Percentiles rank a stretch among this genome's conserved stretches.
Conservation (phyloP, 257 asterid species). For the Avicennia marina region DNA sequence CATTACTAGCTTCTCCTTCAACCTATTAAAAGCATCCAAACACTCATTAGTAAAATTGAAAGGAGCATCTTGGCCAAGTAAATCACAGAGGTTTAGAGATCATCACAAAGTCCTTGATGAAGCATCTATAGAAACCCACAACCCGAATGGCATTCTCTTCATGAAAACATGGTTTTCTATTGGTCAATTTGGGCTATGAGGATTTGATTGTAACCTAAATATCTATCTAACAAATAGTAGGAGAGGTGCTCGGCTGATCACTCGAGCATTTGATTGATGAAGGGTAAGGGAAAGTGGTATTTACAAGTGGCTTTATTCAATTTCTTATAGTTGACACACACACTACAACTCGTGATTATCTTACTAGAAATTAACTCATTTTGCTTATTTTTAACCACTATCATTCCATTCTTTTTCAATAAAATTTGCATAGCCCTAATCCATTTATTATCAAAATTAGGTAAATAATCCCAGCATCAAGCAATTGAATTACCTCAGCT, state of each 20-base stretch:
- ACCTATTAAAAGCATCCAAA: background rate
- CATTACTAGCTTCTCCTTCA: too few relatives aligned
- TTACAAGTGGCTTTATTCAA: background rate
- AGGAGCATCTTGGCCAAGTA: background rate
- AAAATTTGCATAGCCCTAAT: background rate
- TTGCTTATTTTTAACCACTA: background rate
- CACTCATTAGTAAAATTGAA: background rate
- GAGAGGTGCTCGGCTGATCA: background rate
- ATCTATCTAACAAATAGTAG: background rate
- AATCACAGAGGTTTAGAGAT: background rate
- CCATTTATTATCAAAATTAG: background rate
- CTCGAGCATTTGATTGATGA: background rate
- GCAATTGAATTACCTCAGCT: background rate
- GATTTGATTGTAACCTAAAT: background rate
- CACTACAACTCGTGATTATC: background rate
- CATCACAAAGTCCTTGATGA: background rate
- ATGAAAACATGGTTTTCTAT: background rate
- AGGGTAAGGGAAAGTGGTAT: background rate
- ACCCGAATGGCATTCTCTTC: background rate
- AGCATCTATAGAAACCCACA: background rate
- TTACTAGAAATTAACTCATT: too few relatives aligned
- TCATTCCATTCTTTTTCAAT: background rate
- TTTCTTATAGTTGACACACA: background rate
- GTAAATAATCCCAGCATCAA: background rate
- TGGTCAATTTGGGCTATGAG: background rate